Conservation (phyloP, 1,284 basidiomycete species). For the Vanrija sp. region DNA sequence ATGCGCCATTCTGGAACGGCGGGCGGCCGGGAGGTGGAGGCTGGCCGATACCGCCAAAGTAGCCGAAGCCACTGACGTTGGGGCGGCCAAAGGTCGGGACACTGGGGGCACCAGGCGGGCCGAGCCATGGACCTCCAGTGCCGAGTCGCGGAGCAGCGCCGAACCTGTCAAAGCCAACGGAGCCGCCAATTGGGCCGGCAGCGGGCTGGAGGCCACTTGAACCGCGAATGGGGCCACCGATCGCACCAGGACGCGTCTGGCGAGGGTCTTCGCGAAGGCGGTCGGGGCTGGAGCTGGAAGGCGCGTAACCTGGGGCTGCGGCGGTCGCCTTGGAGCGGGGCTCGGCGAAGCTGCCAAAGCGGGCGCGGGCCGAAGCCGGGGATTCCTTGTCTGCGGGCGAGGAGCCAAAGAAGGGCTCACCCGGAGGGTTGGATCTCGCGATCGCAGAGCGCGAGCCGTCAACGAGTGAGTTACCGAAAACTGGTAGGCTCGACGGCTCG, state of each 20-base stretch:
- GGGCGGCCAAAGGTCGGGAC: constrained; percentile 17
- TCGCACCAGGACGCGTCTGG: constrained; percentile 12
- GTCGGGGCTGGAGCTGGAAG: constrained; percentile 7
- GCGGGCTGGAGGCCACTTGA: not conserved
- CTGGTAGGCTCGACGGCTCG: constrained; percentile 11
- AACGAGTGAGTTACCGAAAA: constrained; percentile 11
- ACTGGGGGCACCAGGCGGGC: constrained; percentile 15
- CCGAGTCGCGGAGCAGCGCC: constrained; percentile 8
- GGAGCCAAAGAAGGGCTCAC: constrained; percentile 14
- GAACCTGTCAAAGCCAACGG: not conserved
- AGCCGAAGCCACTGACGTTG: constrained; percentile 16
- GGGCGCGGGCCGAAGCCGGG: constrained; percentile 5
- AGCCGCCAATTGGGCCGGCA: constrained; percentile 2
- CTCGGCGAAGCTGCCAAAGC: constrained; percentile 2
- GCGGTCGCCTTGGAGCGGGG: not conserved
- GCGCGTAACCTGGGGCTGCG: constrained; percentile 1
- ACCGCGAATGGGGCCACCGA: constrained; percentile 15
- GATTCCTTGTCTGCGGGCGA: constrained; percentile 12
- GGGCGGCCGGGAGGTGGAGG: constrained; percentile 11
- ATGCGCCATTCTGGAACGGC: constrained; percentile 16
- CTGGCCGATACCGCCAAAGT: constrained; percentile 18
- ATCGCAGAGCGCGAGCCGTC: constrained; percentile 6
- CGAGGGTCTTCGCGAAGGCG: not conserved
- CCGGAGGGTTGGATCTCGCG: constrained; percentile 8
- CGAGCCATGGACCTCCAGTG: constrained; percentile 1